Percentiles rank a stretch among this genome's conserved stretches.
Evolutionary conservation across 2,329 filamentous ascomycete species (phyloP).

Genomic region (Colletotrichum sp.): DNA sequence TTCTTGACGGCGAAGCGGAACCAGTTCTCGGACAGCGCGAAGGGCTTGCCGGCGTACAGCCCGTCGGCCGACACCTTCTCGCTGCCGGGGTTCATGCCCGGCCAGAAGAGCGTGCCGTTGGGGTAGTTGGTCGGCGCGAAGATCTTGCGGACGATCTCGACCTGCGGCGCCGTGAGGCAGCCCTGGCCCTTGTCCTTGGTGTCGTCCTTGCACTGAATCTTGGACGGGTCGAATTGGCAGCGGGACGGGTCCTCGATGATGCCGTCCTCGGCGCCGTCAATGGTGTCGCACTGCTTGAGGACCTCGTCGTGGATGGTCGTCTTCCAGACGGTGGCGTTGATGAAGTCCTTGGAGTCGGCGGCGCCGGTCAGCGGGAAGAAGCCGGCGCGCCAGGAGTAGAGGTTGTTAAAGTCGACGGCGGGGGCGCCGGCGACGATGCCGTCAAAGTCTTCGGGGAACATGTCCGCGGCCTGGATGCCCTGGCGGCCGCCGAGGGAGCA

Average conservation of each 20-base stretch:
- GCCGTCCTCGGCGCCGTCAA: slow-evolving; percentile 51
- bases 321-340: slow-evolving; percentile 19
- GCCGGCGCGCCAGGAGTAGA: slow-evolving; percentile 43
- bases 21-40: slow-evolving; percentile 33
- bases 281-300: slow-evolving; percentile 49
- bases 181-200: slow-evolving; percentile 13
- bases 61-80: slow-evolving; percentile 46
- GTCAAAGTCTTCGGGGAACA: slow-evolving; percentile 54
- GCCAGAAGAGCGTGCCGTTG: slow-evolving; percentile 41
- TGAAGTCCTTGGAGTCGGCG: slow-evolving; percentile 31
- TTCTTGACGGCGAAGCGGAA: slow-evolving; percentile 45
- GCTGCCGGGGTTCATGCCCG: slow-evolving; percentile 53
- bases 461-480: slow-evolving; percentile 50
- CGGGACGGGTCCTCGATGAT: slow-evolving; percentile 49
- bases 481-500: slow-evolving; percentile 61
- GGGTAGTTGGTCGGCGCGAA: slow-evolving; percentile 31
- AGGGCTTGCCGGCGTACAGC: slow-evolving; percentile 40
- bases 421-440: slow-evolving; percentile 56
- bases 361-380: slow-evolving; percentile 39
- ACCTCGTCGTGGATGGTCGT: slow-evolving; percentile 37
- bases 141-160: slow-evolving; percentile 34
- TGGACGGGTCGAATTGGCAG: slow-evolving; percentile 36
- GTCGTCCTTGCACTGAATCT: neutral
- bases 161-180: slow-evolving; percentile 45
- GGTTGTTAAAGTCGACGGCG: slow-evolving; percentile 41